phyloP scores from a whole-genome alignment of 306 rosid genomes.

The Quercus variabilis region DNA sequence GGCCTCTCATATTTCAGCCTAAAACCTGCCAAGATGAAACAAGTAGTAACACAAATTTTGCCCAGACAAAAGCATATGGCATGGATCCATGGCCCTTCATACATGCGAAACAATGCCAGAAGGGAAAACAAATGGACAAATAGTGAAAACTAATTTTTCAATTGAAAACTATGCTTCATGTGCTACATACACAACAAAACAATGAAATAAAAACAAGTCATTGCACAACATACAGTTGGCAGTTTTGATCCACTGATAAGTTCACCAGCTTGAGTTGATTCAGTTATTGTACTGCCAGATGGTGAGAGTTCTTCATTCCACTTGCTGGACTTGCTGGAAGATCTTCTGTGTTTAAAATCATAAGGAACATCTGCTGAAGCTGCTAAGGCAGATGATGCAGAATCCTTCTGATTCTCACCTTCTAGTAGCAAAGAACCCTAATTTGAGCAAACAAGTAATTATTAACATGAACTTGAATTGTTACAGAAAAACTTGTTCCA shows the following conservation, averaged over 20 bases:
- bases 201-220: constrained; percentile 7
- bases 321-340: constrained; percentile 73
- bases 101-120: background rate
- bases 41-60: background rate
- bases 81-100: background rate
- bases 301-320: constrained; percentile 86
- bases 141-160: background rate
- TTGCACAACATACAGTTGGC: constrained; percentile 28
- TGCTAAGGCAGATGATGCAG: constrained; percentile 33
- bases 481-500: background rate
- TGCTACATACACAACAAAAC: constrained; percentile 11
- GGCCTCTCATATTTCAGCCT: background rate
- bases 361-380: constrained; percentile 46
- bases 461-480: background rate
- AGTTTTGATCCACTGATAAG: constrained; percentile 64
- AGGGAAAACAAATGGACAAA: background rate
- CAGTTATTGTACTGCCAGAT: constrained; percentile 70
- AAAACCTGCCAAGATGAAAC: background rate
- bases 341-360: constrained; percentile 73
- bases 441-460: constrained; percentile 3
- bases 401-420: constrained; percentile 66
- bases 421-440: constrained; percentile 48
- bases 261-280: constrained; percentile 86
- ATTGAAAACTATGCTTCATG: background rate
- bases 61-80: background rate